Percentiles rank a stretch among this genome's conserved stretches.
Conservation (phyloP, 2,329 filamentous ascomycete species). For the Neofusicoccum kwambonambiense region DNA sequence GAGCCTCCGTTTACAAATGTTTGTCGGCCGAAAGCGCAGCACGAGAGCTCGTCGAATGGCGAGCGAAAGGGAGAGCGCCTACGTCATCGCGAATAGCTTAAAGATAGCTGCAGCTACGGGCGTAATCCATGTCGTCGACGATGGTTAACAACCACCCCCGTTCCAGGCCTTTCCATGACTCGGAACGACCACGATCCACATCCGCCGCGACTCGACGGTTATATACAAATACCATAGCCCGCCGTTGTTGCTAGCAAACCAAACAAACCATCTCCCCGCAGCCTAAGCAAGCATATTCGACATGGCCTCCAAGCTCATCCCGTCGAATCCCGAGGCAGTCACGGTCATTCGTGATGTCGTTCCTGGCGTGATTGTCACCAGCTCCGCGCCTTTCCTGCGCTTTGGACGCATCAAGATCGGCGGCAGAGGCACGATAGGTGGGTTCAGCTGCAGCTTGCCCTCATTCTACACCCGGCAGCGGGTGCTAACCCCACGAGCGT, state of each 20-base stretch:
- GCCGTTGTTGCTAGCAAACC: not conserved
- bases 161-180: conserved; percentile 10
- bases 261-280: not conserved
- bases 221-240: not conserved
- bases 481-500: conserved; percentile 20
- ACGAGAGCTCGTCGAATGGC: not conserved
- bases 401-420: conserved; percentile 80
- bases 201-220: not conserved
- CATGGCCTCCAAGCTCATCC: conserved; percentile 42
- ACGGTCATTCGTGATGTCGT: conserved; percentile 89
- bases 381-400: conserved; percentile 81
- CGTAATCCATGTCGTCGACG: conserved; percentile 5
- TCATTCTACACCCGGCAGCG: not conserved
- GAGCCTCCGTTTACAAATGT: not conserved
- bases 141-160: not conserved
- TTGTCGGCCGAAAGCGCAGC: not conserved
- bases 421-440: conserved; percentile 81
- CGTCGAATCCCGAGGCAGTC: conserved; percentile 70
- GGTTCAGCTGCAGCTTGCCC: conserved; percentile 24
- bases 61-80: not conserved
- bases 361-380: conserved; percentile 68
- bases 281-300: conserved; percentile 11
- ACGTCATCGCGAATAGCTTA: conserved; percentile 8
- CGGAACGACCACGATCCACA: not conserved
- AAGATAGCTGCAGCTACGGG: not conserved